Evolutionary conservation across 495 filamentous ascomycete species (phyloP).

Genomic region (Emericellopsis terricola): DNA sequence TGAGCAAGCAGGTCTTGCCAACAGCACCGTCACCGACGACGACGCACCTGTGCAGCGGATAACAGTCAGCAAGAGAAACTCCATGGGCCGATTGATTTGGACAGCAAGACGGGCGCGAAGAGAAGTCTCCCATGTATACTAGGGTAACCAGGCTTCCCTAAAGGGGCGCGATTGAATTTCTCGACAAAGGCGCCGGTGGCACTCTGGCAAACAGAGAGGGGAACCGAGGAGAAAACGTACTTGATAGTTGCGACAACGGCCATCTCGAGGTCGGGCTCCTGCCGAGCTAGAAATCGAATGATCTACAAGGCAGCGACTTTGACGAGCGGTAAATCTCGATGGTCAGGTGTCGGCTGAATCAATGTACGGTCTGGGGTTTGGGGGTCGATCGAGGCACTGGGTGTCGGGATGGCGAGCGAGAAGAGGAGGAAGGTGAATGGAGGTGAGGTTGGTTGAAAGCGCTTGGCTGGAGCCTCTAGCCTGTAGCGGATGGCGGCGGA

Average conservation of each 20-base stretch:
- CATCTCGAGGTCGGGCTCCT: conserved; percentile 5
- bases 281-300: background rate
- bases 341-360: no score
- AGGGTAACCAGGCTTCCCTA: no score
- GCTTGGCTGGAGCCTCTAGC: no score
- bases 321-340: background rate
- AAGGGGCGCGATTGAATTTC: no score
- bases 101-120: background rate
- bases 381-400: no score
- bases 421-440: no score
- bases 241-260: conserved; percentile 44
- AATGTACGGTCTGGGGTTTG: background rate
- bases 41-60: conserved; percentile 51
- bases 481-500: no score
- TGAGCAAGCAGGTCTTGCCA: conserved; percentile 95
- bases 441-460: no score
- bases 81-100: conserved; percentile 3
- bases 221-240: conserved; percentile 12
- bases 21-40: conserved; percentile 99
- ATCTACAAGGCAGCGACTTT: background rate
- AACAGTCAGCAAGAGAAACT: conserved; percentile 2
- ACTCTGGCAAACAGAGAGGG: background rate
- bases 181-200: no score
- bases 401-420: no score
- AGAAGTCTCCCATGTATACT: no score